These are phyloP conservation scores for Plantago ovata DNA, from an alignment of 257 asterid species.

Conservation along the genomic window DNA sequence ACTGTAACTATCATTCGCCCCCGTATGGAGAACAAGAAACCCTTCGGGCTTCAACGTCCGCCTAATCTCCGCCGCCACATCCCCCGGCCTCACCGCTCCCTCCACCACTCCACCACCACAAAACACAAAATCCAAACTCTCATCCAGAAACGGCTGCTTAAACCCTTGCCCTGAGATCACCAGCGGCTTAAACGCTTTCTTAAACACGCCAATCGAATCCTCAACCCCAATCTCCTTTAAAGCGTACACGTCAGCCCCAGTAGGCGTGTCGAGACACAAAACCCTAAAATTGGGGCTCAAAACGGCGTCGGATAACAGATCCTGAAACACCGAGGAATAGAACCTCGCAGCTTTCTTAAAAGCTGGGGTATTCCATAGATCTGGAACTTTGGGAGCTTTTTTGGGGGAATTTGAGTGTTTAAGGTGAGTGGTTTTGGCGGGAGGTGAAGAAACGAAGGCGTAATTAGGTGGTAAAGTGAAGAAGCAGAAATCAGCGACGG, in stretches of 20 bases:
- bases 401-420: too few species aligned
- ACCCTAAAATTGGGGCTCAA: slow-evolving; percentile 22
- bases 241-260: slow-evolving; percentile 74
- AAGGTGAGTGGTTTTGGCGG: too few species aligned
- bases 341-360: slow-evolving; percentile 24
- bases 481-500: slow-evolving; percentile 29
- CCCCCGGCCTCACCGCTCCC: slow-evolving; percentile 42
- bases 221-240: slow-evolving; percentile 69
- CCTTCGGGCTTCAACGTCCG: slow-evolving; percentile 67
- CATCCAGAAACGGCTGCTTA: slow-evolving; percentile 40
- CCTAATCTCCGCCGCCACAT: slow-evolving; percentile 43
- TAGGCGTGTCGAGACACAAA: slow-evolving; percentile 25
- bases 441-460: neutral
- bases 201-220: slow-evolving; percentile 66
- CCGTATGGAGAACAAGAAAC: slow-evolving; percentile 49
- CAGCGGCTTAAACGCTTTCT: slow-evolving; percentile 72
- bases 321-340: slow-evolving; percentile 26
- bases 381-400: slow-evolving; percentile 7
- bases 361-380: slow-evolving; percentile 20
- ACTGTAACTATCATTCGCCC: slow-evolving; percentile 47
- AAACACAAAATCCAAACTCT: slow-evolving; percentile 44
- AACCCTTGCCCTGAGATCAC: slow-evolving; percentile 48
- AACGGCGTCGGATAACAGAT: slow-evolving; percentile 29
- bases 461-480: slow-evolving; percentile 22
- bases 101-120: slow-evolving; percentile 58